Conservation (phyloP, 2,329 filamentous ascomycete species). For the Venturia effusa region DNA sequence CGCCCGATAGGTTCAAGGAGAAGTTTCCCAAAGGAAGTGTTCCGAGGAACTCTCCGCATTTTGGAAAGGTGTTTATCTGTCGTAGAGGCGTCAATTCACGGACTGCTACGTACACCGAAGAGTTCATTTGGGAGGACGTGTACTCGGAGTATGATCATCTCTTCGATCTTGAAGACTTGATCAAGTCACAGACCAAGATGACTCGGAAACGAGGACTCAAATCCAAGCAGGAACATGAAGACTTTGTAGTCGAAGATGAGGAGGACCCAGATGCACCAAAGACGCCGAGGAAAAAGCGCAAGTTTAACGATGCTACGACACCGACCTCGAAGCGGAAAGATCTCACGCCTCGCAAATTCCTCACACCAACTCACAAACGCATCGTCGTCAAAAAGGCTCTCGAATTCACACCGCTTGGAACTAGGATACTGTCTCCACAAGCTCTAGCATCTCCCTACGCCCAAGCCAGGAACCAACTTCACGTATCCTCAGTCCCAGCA, state of each 20-base stretch:
- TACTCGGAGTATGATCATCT: conserved; percentile 61
- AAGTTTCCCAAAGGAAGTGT: conserved; percentile 66
- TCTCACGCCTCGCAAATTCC: conserved; percentile 41
- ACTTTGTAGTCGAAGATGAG: conserved; percentile 30
- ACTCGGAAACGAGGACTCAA: conserved; percentile 42
- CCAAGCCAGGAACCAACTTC: conserved; percentile 74
- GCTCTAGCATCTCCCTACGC: conserved; percentile 81
- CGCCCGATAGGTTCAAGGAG: conserved; percentile 53
- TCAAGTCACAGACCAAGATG: conserved; percentile 63
- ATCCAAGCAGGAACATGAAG: conserved; percentile 29
- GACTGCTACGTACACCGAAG: conserved; percentile 82
- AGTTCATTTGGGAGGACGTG: conserved; percentile 84
- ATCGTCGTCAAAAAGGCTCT: conserved; percentile 76
- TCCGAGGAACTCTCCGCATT: conserved; percentile 60
- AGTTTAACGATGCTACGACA: conserved; percentile 31
- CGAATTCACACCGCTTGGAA: conserved; percentile 92
- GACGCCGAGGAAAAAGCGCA: conserved; percentile 38
- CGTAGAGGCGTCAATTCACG: conserved; percentile 80
- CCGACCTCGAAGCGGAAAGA: conserved; percentile 35
- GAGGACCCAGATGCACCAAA: conserved; percentile 30
- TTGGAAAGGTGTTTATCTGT: conserved; percentile 82
- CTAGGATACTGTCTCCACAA: conserved; percentile 68
- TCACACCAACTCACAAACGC: conserved; percentile 55
- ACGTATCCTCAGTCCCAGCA: conserved; percentile 85
- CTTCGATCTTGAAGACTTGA: conserved; percentile 51